These are phyloP conservation scores for Pinus albicaulis DNA, from an alignment of 75 land plant species.

Conservation along the genomic window DNA sequence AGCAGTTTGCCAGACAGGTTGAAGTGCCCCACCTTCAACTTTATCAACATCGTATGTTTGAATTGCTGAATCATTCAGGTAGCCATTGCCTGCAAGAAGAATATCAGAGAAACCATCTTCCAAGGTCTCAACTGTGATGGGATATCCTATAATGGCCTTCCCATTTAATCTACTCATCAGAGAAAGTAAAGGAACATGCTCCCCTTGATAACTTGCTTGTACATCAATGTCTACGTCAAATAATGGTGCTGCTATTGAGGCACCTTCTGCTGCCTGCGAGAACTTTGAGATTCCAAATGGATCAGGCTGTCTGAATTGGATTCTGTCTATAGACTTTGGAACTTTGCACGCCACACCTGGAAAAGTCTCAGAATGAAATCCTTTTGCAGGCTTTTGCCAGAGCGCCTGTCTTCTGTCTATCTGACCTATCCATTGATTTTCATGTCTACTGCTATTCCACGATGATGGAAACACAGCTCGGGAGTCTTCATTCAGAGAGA, in stretches of 20 bases:
- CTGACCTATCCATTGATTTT: conserved; percentile 5
- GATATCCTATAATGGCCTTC: conserved; percentile 75
- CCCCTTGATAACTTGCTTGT: conserved; percentile 41
- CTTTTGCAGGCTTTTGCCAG: conserved; percentile 1
- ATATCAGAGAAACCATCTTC: conserved; percentile 47
- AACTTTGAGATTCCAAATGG: background rate
- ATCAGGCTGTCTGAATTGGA: conserved; percentile 4
- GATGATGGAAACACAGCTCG: background rate
- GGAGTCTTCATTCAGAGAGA: conserved; percentile 5
- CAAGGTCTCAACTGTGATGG: conserved; percentile 56
- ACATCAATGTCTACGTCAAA: conserved; percentile 67
- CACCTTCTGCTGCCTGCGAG: background rate
- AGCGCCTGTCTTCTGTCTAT: background rate
- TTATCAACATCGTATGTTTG: background rate
- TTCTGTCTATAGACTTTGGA: background rate
- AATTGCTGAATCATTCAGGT: conserved; percentile 7
- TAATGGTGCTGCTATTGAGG: conserved; percentile 19
- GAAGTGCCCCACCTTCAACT: conserved; percentile 20
- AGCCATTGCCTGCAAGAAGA: conserved; percentile 18
- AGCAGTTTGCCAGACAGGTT: conserved; percentile 71
- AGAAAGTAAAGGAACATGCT: conserved; percentile 65
- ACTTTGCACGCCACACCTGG: background rate
- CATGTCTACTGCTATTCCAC: conserved; percentile 6
- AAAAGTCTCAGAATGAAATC: conserved; percentile 2
- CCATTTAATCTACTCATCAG: conserved; percentile 72